A percentile compares a stretch with the other conserved stretches of the same genome.
phyloP scores from a whole-genome alignment of 192 early-diverging fungal species.

The Powellomyces hirtus region DNA sequence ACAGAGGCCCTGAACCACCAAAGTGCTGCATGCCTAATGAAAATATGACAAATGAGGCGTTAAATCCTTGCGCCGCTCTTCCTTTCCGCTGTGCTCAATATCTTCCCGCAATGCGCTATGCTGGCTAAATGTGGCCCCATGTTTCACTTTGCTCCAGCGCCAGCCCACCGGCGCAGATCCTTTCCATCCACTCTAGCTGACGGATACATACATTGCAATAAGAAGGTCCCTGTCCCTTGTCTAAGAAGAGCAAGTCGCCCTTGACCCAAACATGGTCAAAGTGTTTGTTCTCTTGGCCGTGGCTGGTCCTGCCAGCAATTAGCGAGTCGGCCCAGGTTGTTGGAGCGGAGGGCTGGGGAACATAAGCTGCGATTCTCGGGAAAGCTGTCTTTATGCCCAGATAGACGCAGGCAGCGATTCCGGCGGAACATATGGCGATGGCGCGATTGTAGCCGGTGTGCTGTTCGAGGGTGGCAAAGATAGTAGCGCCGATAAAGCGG shows the following conservation, averaged over 20 bases:
- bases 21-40: constrained; percentile 14
- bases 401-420: constrained; percentile 8
- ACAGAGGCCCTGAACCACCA: constrained; percentile 21
- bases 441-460: constrained; percentile 17
- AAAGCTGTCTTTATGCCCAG: not conserved
- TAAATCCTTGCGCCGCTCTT: no score
- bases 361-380: constrained; percentile 18
- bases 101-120: no score
- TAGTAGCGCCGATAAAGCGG: not conserved
- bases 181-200: no score
- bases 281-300: constrained; percentile 6
- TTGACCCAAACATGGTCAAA: constrained; percentile 29
- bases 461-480: constrained; percentile 9
- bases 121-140: not conserved
- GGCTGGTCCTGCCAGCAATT: not conserved
- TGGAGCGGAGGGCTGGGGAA: constrained; percentile 1
- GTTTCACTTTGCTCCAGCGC: no score
- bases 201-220: constrained; percentile 26
- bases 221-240: constrained; percentile 25
- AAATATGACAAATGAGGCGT: not conserved
- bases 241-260: constrained; percentile 23
- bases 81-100: no score
- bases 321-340: not conserved
- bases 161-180: no score
- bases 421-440: not conserved